A percentile compares a stretch with the other conserved stretches of the same genome.
Evolutionary conservation across 495 filamentous ascomycete genomes (phyloP).

Genomic region (Astrothelium macrocarpum): DNA sequence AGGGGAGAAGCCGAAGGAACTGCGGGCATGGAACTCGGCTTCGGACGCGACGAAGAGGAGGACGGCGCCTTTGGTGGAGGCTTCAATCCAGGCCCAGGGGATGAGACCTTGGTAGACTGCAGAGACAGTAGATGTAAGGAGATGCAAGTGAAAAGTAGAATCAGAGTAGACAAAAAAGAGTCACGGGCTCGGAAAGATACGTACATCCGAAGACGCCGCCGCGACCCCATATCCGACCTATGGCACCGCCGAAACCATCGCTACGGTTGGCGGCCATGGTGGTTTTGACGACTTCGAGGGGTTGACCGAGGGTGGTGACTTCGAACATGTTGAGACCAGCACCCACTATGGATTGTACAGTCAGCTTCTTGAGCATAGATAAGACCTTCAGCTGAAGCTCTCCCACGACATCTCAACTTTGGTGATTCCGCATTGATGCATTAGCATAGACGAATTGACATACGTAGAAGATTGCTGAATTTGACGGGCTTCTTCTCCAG

Average conservation of each 20-base stretch:
- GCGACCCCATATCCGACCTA: constrained; percentile 82
- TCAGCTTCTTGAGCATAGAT: constrained; percentile 12
- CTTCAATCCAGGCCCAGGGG: constrained; percentile 99
- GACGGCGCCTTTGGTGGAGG: constrained; percentile 97
- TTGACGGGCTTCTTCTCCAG: constrained; percentile 99
- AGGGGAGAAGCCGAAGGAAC: constrained; percentile 66
- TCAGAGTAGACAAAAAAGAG: not conserved
- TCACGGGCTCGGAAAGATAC: constrained; percentile 32
- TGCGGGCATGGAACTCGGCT: constrained; percentile 79
- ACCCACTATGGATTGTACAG: constrained; percentile 49
- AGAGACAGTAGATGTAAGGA: constrained; percentile 17
- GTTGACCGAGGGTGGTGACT: constrained; percentile 85
- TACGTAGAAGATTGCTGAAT: constrained; percentile 92
- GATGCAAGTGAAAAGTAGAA: not conserved
- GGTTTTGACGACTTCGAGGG: constrained; percentile 97
- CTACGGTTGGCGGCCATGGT: constrained; percentile 95
- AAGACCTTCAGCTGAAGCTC: not conserved
- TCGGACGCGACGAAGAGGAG: constrained; percentile 98
- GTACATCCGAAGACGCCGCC: constrained; percentile 92
- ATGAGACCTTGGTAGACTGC: constrained; percentile 98
- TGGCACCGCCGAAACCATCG: constrained; percentile 74
- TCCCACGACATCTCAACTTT: not conserved
- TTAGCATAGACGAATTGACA: constrained; percentile 22
- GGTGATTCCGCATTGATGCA: not conserved
- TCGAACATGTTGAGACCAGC: constrained; percentile 97